Evolutionary conservation across 805 yeast genomes (phyloP).

Genomic region (Candida qinlingensis): DNA sequence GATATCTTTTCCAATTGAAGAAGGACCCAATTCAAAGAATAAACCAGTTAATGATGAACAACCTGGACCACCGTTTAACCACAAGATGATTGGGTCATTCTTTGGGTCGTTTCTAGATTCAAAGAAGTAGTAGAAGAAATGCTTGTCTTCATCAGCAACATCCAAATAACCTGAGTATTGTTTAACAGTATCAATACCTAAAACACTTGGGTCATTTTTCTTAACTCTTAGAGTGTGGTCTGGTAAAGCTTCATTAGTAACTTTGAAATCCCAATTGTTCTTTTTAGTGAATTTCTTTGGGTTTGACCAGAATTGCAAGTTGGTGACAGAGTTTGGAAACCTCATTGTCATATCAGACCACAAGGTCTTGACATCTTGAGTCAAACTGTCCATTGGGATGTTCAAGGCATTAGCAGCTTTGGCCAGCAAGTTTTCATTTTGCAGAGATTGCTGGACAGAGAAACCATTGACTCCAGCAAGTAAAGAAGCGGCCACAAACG

Average conservation of each 20-base stretch:
- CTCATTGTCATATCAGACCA: conserved; percentile 62
- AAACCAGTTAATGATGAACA: conserved; percentile 86
- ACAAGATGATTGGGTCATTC: conserved; percentile 77
- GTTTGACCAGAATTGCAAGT: conserved; percentile 43
- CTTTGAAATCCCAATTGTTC: conserved; percentile 34
- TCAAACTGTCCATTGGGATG: conserved; percentile 43
- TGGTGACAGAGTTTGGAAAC: conserved; percentile 51
- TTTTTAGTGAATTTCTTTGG: conserved; percentile 38
- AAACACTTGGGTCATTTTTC: conserved; percentile 48
- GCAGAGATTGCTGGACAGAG: conserved; percentile 29
- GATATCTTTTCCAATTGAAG: conserved; percentile 55
- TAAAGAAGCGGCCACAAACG: conserved; percentile 12
- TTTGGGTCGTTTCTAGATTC: conserved; percentile 87
- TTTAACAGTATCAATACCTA: conserved; percentile 77
- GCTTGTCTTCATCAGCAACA: conserved; percentile 78
- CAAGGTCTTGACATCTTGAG: conserved; percentile 42
- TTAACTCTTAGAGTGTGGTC: conserved; percentile 57
- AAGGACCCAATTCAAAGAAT: conserved; percentile 83
- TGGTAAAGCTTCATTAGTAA: conserved; percentile 34
- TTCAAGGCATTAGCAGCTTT: conserved; percentile 48
- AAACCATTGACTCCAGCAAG: conserved; percentile 22
- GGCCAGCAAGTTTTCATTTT: conserved; percentile 32
- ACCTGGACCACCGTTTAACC: conserved; percentile 96
- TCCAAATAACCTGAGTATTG: conserved; percentile 87
- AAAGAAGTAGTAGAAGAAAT: conserved; percentile 79